phyloP scores from a whole-genome alignment of 192 early-diverging fungal species.

The Entomortierella parvispora region DNA sequence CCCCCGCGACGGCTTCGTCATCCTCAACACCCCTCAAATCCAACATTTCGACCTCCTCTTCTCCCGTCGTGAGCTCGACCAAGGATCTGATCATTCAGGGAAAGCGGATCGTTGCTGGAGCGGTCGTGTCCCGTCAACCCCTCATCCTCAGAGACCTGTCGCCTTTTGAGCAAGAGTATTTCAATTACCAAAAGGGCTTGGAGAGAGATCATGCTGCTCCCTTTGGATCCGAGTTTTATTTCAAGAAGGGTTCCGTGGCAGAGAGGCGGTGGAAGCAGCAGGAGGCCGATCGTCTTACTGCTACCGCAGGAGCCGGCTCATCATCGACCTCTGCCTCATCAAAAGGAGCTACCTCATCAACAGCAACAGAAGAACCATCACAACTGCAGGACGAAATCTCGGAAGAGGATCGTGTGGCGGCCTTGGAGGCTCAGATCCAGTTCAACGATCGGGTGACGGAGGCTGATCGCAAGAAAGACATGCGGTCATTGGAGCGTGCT shows the following conservation, averaged over 20 bases:
- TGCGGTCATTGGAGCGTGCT: conserved; percentile 79
- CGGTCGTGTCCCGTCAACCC: conserved; percentile 78
- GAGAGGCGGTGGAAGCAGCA: conserved; percentile 71
- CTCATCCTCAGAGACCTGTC: conserved; percentile 68
- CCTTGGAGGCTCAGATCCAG: conserved; percentile 63
- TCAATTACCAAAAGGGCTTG: conserved; percentile 71
- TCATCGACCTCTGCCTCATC: conserved; percentile 15
- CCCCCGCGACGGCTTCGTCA: conserved; percentile 1
- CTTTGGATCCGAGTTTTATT: conserved; percentile 76
- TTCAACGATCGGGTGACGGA: conserved; percentile 66
- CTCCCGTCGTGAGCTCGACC: conserved; percentile 31
- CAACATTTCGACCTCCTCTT: conserved; percentile 40
- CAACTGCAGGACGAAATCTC: conserved; percentile 16
- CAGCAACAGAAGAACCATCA: conserved; percentile 7
- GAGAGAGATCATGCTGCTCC: conserved; percentile 61
- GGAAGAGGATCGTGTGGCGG: conserved; percentile 54
- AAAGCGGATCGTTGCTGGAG: conserved; percentile 61
- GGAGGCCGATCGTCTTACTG: conserved; percentile 41
- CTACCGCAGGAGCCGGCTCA: conserved; percentile 15
- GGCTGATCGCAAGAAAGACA: conserved; percentile 72
- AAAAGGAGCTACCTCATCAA: conserved; percentile 3
- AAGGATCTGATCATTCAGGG: conserved; percentile 52
- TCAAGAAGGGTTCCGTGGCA: conserved; percentile 79
- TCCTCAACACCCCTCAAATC: conserved; percentile 36
- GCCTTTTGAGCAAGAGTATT: conserved; percentile 76